Percentiles rank a stretch among this genome's conserved stretches.
phyloP scores from a whole-genome alignment of 176 grass and related monocot species.

The Miscanthus lutarioriparius region DNA sequence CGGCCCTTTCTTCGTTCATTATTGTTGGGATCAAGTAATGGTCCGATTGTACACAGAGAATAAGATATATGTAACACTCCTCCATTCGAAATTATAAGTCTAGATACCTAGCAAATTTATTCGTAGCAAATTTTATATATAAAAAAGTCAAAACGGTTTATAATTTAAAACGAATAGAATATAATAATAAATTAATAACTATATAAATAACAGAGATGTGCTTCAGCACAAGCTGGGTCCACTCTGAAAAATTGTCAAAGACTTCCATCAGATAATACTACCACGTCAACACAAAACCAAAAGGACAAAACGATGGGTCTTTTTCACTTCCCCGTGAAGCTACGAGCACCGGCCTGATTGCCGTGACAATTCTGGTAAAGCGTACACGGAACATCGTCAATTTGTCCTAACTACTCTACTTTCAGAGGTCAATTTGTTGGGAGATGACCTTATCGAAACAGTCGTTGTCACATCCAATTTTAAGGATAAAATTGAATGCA shows the following conservation, averaged over 20 bases:
- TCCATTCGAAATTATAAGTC: no score
- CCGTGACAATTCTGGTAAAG: constrained; percentile 2
- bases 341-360: constrained; percentile 7
- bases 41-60: no score
- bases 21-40: no score
- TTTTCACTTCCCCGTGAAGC: constrained; percentile 4
- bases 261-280: not conserved
- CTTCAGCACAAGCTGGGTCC: not conserved
- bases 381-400: not conserved
- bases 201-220: not conserved
- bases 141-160: no score
- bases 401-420: not conserved
- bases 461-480: not conserved
- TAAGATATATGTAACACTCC: no score
- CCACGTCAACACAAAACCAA: not conserved
- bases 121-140: no score
- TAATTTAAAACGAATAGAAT: no score
- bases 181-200: no score
- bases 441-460: not conserved
- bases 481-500: no score
- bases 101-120: no score
- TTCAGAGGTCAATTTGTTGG: not conserved
- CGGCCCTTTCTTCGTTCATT: no score
- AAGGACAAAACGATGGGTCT: not conserved
- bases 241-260: not conserved